Evolutionary conservation across 352 stramenopile genomes (phyloP).

Genomic region (Phytophthora podocarpi): DNA sequence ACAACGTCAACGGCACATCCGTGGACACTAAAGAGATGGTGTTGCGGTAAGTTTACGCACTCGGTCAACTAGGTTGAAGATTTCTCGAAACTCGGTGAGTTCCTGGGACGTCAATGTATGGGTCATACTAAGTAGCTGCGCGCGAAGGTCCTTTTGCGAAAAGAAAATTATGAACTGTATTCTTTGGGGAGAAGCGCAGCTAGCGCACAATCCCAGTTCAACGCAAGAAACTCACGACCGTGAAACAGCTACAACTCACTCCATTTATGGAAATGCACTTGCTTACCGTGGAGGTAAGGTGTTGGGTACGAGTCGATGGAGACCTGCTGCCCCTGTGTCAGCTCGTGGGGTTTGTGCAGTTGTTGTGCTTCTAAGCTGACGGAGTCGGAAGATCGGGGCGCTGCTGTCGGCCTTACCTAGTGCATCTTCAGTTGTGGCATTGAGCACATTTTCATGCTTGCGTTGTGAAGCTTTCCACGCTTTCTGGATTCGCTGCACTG

Average conservation of each 20-base stretch:
- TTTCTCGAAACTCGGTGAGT: slow-evolving; percentile 93
- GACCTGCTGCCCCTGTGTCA: neutral
- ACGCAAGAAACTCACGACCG: slow-evolving; percentile 6
- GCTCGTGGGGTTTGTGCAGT: neutral
- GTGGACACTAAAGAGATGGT: no score
- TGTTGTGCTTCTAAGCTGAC: slow-evolving; percentile 6
- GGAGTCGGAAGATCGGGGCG: slow-evolving; percentile 6
- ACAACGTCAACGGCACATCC: no score
- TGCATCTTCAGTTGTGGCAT: neutral
- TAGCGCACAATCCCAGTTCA: slow-evolving; percentile 11
- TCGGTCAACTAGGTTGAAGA: slow-evolving; percentile 95
- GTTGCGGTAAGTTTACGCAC: slow-evolving; percentile 33
- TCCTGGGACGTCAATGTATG: slow-evolving; percentile 80
- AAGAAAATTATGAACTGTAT: neutral
- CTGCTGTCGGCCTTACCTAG: neutral
- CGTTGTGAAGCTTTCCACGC: slow-evolving; percentile 26
- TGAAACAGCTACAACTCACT: slow-evolving; percentile 15
- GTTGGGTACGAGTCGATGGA: slow-evolving; percentile 10
- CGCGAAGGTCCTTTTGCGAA: no score
- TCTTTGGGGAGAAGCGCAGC: neutral
- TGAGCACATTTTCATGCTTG: neutral
- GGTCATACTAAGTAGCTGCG: slow-evolving; percentile 58
- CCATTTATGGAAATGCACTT: slow-evolving; percentile 17
- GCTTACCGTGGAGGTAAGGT: slow-evolving; percentile 5
- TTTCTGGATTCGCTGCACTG: slow-evolving; percentile 36